phyloP scores from a whole-genome alignment of 345 rosid genomes.

The Raphanus sativus region DNA sequence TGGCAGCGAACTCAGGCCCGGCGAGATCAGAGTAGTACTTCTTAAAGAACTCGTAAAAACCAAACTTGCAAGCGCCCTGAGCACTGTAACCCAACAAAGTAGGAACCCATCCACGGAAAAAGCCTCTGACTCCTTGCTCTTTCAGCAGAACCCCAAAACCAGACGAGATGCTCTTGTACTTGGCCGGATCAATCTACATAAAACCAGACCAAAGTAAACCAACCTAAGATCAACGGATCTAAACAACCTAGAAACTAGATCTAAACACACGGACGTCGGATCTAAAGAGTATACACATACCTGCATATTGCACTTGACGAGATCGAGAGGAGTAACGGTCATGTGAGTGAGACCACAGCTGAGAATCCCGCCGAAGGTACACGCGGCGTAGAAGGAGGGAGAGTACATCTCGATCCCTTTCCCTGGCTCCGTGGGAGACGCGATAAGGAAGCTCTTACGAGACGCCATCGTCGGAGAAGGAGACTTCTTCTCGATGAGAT shows the following conservation, averaged over 20 bases:
- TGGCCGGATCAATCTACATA: conserved; percentile 79
- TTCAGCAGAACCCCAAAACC: conserved; percentile 84
- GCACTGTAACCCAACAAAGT: conserved; percentile 96
- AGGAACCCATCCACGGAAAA: conserved; percentile 99
- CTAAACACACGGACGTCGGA: conserved; percentile 14
- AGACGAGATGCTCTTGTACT: conserved; percentile 92
- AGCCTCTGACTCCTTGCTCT: conserved; percentile 92
- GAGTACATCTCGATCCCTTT: conserved; percentile 87
- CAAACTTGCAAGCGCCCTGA: conserved; percentile 99
- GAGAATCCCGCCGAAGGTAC: conserved; percentile 83
- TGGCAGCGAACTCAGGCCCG: conserved; percentile 80
- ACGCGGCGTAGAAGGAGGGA: conserved; percentile 83
- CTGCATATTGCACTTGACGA: conserved; percentile 99
- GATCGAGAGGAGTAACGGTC: conserved; percentile 97
- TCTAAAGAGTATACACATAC: conserved; percentile 32
- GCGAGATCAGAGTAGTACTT: conserved; percentile 89
- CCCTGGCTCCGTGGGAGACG: conserved; percentile 68
- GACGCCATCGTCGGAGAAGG: conserved; percentile 15
- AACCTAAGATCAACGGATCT: background rate
- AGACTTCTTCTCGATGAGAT: background rate
- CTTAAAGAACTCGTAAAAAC: conserved; percentile 96
- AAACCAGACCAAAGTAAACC: too few relatives aligned
- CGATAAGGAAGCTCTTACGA: conserved; percentile 36
- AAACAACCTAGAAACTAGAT: conserved; percentile 10
- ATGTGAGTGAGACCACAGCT: conserved; percentile 97